Conservation (phyloP, 164 flowering plant genomes). For the Chimonanthus salicifolius region DNA sequence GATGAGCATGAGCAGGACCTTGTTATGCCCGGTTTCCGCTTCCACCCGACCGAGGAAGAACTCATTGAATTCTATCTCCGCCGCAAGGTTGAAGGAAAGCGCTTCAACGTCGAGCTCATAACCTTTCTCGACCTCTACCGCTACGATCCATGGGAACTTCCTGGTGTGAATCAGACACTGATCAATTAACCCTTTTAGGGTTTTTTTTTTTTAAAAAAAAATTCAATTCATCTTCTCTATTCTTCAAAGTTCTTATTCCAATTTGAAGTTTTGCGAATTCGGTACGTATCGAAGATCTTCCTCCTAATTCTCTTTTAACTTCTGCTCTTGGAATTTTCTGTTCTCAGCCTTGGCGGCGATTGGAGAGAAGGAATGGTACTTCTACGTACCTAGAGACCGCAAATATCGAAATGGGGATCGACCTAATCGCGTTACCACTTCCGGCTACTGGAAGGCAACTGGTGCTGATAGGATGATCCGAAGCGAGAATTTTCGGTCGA, state of each 20-base stretch:
- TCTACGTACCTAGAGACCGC: slow-evolving; percentile 92
- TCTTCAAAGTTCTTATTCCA: too few relatives aligned
- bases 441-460: slow-evolving; percentile 99
- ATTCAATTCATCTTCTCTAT: background rate
- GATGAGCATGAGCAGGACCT: slow-evolving; percentile 76
- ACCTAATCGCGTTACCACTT: slow-evolving; percentile 90
- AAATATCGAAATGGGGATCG: slow-evolving; percentile 94
- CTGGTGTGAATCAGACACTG: slow-evolving; percentile 39
- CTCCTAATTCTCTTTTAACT: background rate
- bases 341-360: slow-evolving; percentile 80
- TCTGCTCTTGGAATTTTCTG: background rate
- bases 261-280: too few relatives aligned
- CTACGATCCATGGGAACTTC: slow-evolving; percentile 99
- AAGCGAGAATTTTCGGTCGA: slow-evolving; percentile 49
- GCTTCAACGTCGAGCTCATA: slow-evolving; percentile 90
- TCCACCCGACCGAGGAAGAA: slow-evolving; percentile 98
- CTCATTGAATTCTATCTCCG: slow-evolving; percentile 95
- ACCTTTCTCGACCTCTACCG: slow-evolving; percentile 92
- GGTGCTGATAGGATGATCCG: slow-evolving; percentile 95
- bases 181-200: background rate
- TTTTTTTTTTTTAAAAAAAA: too few relatives aligned
- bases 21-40: slow-evolving; percentile 98
- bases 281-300: too few relatives aligned
- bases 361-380: slow-evolving; percentile 98
- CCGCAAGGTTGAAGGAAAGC: slow-evolving; percentile 94